Base-by-base conservation (phyloP, 768 basidiomycete genomes). In the Pholiota conissans region DNA sequence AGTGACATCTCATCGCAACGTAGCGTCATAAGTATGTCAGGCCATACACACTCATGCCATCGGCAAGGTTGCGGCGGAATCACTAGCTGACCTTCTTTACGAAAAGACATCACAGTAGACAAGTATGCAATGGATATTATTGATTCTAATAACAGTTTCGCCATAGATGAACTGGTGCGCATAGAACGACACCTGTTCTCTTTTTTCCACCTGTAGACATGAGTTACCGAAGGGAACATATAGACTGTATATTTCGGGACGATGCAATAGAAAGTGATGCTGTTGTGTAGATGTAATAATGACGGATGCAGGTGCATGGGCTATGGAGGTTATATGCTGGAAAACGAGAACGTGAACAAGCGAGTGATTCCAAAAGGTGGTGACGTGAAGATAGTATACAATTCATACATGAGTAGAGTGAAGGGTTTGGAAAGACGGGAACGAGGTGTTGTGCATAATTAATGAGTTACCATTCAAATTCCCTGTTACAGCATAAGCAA, bases 381-480 rank as follows among this genome's bases (percentile, higher is more conserved):
- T 28, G 46, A 54, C 28, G 42, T 46, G 40, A 54, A 42, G 40
- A 54, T 54, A 46, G 45, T 54, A 54, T 54, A 54, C 53, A 49
- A 49, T 49, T 49, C 55, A 26, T 56, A 49, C 55, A 56, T 28
- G 30, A 28, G 18, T 47, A 35, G 45, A 42, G 32, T 35, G 30
- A 35, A 35, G 54, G 30, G 7, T 6, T 32, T 13, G 7, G 30
- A 32, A 24, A 24, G 34, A 13, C 16, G 34, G 24, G 32, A 47
- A 46, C 42, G 45, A 55, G 45, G 28, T 9, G 18, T n/a, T 42
- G n/a, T 29, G 6, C 13, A 30, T 7, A 0, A 47, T 30, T 29
- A 10, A 39, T 27, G 57, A n/a, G 54, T 67, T 61, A 78, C 76
- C 76, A 78, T 65, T 78, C 76, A 48, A 78, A 78, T 65, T 78